A percentile compares a stretch with the other conserved stretches of the same genome.
phyloP scores from a whole-genome alignment of 208 protist genomes.

The Crithidia bombi region DNA sequence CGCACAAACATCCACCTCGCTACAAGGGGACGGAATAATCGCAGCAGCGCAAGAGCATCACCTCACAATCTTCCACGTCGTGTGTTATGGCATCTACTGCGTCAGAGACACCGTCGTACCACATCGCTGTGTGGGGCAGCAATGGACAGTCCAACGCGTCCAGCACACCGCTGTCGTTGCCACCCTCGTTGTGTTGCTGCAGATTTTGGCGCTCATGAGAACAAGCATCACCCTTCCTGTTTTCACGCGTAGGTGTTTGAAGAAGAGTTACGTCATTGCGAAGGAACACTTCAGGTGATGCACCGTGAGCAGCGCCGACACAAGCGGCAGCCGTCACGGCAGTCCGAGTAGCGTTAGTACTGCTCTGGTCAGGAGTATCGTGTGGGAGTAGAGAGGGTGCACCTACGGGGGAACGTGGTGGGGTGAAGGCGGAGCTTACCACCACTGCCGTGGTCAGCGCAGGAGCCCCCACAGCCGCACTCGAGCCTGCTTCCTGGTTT shows the following conservation, averaged over 20 bases:
- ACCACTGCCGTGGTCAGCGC: not conserved
- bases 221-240: no score
- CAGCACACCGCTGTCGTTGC: not conserved
- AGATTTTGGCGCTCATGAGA: no score
- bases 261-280: no score
- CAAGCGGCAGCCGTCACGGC: no score
- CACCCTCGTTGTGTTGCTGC: not conserved
- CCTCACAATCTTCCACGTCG: constrained; percentile 34
- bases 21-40: constrained; percentile 36
- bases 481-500: no score
- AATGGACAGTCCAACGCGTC: not conserved
- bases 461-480: not conserved
- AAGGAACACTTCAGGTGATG: no score
- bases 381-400: not conserved
- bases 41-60: constrained; percentile 38
- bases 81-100: not conserved
- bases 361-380: not conserved
- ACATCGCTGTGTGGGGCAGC: not conserved
- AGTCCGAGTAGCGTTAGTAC: no score
- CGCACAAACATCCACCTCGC: not conserved
- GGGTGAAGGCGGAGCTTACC: not conserved
- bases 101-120: constrained; percentile 1
- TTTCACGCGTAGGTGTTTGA: no score
- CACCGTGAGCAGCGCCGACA: no score
- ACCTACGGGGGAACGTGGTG: not conserved